Conservation (phyloP, 2,329 filamentous ascomycete species). For the Nectriaceae sp. region DNA sequence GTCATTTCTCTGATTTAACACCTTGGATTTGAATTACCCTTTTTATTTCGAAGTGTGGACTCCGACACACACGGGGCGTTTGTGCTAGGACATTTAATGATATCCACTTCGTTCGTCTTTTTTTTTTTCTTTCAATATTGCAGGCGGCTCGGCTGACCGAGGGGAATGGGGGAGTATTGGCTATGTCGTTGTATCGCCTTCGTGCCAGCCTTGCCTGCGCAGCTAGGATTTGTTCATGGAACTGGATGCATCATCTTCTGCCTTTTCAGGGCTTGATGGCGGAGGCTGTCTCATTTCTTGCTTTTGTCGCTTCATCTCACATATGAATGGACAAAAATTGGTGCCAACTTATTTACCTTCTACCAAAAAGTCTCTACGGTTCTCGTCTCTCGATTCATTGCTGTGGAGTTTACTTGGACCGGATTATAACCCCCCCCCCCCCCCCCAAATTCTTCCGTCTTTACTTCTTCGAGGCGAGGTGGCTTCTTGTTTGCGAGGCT, state of each 20-base stretch:
- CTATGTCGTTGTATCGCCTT: conserved; percentile 17
- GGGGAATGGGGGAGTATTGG: conserved; percentile 21
- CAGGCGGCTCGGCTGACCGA: too few relatives aligned
- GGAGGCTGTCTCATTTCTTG: conserved; percentile 10
- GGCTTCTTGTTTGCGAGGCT: conserved; percentile 1
- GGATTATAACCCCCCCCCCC: background rate
- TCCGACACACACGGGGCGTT: conserved; percentile 24
- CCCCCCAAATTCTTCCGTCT: too few relatives aligned
- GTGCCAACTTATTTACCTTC: background rate
- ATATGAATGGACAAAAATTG: background rate
- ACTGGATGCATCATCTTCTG: conserved; percentile 14
- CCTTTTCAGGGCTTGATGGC: background rate
- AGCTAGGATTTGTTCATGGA: conserved; percentile 11
- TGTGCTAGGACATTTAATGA: conserved; percentile 35
- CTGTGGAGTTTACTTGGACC: conserved; percentile 7
- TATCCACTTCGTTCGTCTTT: conserved; percentile 29
- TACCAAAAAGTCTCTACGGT: conserved; percentile 4
- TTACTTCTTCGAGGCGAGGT: too few relatives aligned
- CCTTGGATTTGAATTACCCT: conserved; percentile 20
- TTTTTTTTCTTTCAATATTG: conserved; percentile 9
- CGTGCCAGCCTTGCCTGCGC: background rate
- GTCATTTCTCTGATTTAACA: conserved; percentile 24
- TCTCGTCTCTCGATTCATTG: conserved; percentile 8
- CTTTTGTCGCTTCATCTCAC: conserved; percentile 1
- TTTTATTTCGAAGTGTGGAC: conserved; percentile 22